phyloP scores from a whole-genome alignment of 495 filamentous ascomycete genomes.

The Daldinia grandis region DNA sequence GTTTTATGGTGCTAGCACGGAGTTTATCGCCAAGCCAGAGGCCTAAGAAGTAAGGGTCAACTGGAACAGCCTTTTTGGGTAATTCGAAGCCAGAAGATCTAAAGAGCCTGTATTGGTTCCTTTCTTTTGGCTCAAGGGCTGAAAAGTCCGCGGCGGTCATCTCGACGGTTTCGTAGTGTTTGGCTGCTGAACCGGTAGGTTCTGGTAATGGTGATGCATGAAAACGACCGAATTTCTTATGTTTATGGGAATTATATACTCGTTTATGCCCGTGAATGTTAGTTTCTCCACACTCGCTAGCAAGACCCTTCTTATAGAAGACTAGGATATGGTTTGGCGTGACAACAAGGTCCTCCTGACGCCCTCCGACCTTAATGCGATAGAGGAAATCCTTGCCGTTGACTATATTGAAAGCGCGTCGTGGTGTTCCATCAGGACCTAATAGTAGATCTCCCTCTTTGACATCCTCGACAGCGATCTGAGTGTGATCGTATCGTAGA shows the following conservation, averaged over 20 bases:
- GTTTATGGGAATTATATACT: not conserved
- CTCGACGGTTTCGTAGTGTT: conserved; percentile 50
- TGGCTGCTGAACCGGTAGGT: not conserved
- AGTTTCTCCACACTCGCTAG: not conserved
- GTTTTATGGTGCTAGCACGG: not conserved
- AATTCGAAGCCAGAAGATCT: conserved; percentile 23
- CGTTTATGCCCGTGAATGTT: not conserved
- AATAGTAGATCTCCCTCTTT: conserved; percentile 58
- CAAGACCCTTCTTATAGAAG: conserved; percentile 45
- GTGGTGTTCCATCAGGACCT: conserved; percentile 56
- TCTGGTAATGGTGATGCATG: not conserved
- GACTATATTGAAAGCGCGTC: conserved; percentile 59
- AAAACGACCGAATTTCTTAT: not conserved
- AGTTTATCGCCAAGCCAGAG: conserved; percentile 8
- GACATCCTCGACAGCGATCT: conserved; percentile 59
- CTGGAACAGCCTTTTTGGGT: not conserved
- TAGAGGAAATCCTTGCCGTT: conserved; percentile 54
- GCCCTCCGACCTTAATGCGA: conserved; percentile 28
- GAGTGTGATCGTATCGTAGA: conserved; percentile 51
- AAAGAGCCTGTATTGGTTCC: conserved; percentile 43
- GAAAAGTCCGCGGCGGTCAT: conserved; percentile 56
- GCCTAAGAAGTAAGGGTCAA: conserved; percentile 3
- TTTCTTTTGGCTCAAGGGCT: conserved; percentile 45
- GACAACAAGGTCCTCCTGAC: conserved; percentile 57
- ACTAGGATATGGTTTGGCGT: conserved; percentile 60